These are phyloP conservation scores for Schwanniomyces pseudopolymorphus DNA, from an alignment of 805 yeast species.

Conservation along the genomic window DNA sequence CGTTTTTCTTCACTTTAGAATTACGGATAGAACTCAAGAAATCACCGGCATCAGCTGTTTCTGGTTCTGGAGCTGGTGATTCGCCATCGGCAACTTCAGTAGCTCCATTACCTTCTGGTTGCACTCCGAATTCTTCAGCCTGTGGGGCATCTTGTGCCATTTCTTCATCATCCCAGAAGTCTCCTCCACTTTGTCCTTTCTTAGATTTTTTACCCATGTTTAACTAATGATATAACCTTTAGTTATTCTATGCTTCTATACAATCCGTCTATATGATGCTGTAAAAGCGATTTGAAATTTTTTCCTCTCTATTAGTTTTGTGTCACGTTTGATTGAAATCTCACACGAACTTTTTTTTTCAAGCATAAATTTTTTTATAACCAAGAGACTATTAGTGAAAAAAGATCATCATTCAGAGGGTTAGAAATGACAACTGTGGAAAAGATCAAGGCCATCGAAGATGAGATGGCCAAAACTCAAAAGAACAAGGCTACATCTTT, in stretches of 20 bases:
- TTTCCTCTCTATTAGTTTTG: slow-evolving; percentile 7
- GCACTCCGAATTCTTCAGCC: slow-evolving; percentile 32
- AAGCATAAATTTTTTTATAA: background rate
- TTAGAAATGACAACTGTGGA: slow-evolving; percentile 45
- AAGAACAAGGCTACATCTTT: slow-evolving; percentile 97
- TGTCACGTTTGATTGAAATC: slow-evolving; percentile 6
- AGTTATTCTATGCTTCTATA: background rate
- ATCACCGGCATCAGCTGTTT: slow-evolving; percentile 51
- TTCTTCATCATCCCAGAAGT: slow-evolving; percentile 81
- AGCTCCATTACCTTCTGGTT: slow-evolving; percentile 6
- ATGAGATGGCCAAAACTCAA: slow-evolving; percentile 97
- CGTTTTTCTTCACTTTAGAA: slow-evolving; percentile 75
- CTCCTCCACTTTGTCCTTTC: slow-evolving; percentile 64
- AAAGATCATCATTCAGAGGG: background rate
- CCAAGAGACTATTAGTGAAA: background rate
- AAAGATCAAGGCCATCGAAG: slow-evolving; percentile 84
- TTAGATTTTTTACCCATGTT: slow-evolving; percentile 58
- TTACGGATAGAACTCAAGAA: slow-evolving; percentile 81
- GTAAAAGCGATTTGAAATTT: slow-evolving; percentile 10
- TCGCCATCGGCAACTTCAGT: slow-evolving; percentile 15
- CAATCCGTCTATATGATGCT: too few relatives aligned
- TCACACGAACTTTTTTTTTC: slow-evolving; percentile 15
- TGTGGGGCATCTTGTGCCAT: slow-evolving; percentile 32
- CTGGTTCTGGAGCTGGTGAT: slow-evolving; percentile 18
- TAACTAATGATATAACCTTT: slow-evolving; percentile 1